phyloP scores from a whole-genome alignment of 257 asterid genomes.

The Fraxinus americana region DNA sequence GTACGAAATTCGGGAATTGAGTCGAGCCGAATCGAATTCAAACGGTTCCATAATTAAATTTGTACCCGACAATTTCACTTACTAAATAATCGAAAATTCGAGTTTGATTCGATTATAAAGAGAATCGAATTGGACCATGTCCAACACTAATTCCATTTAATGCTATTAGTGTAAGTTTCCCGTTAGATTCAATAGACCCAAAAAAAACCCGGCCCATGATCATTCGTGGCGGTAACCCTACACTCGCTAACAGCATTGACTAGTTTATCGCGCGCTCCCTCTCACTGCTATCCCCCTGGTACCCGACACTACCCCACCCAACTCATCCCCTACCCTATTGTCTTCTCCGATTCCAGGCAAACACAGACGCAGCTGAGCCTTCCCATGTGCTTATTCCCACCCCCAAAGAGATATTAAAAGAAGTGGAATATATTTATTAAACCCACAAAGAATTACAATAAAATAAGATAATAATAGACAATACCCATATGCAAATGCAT shows the following conservation, averaged over 20 bases:
- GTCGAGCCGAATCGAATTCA: no score
- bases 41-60: no score
- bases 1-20: no score
- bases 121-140: no score
- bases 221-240: neutral
- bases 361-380: neutral
- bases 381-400: neutral
- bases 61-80: no score
- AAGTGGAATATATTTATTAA: neutral
- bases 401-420: neutral
- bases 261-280: neutral
- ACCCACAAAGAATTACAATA: neutral
- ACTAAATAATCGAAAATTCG: no score
- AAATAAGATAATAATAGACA: neutral
- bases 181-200: no score
- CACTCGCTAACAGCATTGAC: neutral
- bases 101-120: no score
- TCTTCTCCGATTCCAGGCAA: neutral
- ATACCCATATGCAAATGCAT: slow-evolving; percentile 22
- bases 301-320: neutral
- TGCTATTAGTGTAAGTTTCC: no score
- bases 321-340: neutral
- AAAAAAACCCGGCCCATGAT: no score
- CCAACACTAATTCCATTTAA: no score
- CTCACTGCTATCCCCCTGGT: neutral